Percentiles rank a stretch among this genome's conserved stretches.
These are phyloP conservation scores for Colletotrichum lupini DNA, from an alignment of 2,329 filamentous ascomycete genomes.

Conservation along the genomic window DNA sequence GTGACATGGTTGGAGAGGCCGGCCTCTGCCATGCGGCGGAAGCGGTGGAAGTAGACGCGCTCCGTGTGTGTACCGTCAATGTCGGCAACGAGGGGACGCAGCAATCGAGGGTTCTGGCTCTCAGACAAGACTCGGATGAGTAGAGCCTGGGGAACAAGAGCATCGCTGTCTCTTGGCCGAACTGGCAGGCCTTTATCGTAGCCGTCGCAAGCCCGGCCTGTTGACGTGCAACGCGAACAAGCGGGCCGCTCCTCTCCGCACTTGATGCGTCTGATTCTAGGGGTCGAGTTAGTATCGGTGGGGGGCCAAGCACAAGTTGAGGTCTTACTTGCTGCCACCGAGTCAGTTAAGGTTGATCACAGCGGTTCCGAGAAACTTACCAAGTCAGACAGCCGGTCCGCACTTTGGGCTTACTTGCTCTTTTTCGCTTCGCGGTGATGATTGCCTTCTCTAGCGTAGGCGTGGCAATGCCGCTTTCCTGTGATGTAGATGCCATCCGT, in stretches of 20 bases:
- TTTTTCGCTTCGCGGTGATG: conserved; percentile 38
- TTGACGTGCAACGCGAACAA: conserved; percentile 47
- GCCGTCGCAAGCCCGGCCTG: conserved; percentile 48
- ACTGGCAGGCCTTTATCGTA: conserved; percentile 42
- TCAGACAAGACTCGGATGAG: background rate
- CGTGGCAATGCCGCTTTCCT: background rate
- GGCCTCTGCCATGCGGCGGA: conserved; percentile 44
- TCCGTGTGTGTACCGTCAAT: conserved; percentile 48
- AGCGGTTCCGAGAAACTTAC: conserved; percentile 40
- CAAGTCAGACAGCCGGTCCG: conserved; percentile 53
- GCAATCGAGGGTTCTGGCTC: conserved; percentile 5
- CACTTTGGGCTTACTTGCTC: conserved; percentile 52
- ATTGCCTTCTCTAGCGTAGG: background rate
- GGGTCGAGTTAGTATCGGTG: background rate
- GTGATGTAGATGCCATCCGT: conserved; percentile 6
- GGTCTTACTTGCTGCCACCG: conserved; percentile 42
- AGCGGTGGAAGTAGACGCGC: conserved; percentile 48
- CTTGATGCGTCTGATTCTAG: conserved; percentile 49
- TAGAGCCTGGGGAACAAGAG: background rate
- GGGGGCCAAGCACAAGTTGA: background rate
- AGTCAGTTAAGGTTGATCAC: background rate
- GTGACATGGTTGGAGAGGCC: conserved; percentile 43
- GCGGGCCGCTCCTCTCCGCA: conserved; percentile 49
- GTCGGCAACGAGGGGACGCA: conserved; percentile 48
- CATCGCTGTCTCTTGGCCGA: background rate